Conservation (phyloP, 352 stramenopile species). For the Phytophthora kernoviae region DNA sequence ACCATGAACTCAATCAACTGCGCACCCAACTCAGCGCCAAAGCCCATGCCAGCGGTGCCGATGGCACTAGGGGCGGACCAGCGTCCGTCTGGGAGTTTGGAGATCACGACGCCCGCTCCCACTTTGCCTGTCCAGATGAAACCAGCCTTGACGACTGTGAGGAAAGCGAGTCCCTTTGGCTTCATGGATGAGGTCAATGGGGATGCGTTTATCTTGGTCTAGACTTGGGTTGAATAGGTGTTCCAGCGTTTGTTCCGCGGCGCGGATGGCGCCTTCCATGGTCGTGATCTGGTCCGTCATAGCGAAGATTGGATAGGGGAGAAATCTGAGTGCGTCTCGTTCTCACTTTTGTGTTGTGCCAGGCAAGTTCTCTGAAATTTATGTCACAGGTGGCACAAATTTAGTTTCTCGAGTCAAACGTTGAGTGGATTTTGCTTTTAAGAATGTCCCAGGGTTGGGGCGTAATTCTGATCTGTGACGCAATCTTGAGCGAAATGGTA, state of each 20-base stretch:
- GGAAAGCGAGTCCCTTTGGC: conserved; percentile 91
- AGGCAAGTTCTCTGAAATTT: background rate
- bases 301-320: background rate
- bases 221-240: conserved; percentile 90
- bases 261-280: conserved; percentile 91
- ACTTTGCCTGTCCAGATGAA: conserved; percentile 89
- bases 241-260: conserved; percentile 90
- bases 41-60: conserved; percentile 90
- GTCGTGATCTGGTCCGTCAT: conserved; percentile 87
- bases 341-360: background rate
- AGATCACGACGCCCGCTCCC: conserved; percentile 93
- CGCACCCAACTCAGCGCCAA: conserved; percentile 76
- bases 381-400: background rate
- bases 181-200: conserved; percentile 88
- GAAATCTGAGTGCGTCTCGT: background rate
- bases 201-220: conserved; percentile 89
- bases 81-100: conserved; percentile 92
- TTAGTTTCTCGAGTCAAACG: conserved; percentile 6
- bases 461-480: conserved; percentile 10
- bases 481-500: no score
- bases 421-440: conserved; percentile 21
- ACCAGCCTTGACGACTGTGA: conserved; percentile 92
- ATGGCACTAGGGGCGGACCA: conserved; percentile 97
- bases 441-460: conserved; percentile 26
- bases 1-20: conserved; percentile 90